Conservation (phyloP, 1,139 yeast genomes). For the Yamadazyma friedrichii region DNA sequence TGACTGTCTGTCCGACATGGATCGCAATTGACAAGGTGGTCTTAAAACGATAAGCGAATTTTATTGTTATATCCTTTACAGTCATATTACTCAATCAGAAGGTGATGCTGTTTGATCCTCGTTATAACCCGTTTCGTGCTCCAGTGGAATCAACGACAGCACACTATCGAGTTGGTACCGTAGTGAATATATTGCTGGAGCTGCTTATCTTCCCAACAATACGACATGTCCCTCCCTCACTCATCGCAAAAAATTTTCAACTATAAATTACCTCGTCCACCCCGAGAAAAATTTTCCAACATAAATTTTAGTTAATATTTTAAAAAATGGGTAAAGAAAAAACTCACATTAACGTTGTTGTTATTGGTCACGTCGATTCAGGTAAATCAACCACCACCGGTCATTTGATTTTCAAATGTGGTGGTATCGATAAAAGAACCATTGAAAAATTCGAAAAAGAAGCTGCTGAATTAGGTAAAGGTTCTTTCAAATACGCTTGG, state of each 20-base stretch:
- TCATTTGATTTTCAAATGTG: conserved; percentile 95
- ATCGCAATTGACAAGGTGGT: too few species aligned
- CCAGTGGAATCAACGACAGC: too few species aligned
- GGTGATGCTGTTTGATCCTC: too few species aligned
- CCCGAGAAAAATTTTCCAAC: conserved; percentile 9
- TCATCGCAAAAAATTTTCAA: conserved; percentile 7
- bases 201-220: neutral
- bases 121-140: too few species aligned
- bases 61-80: too few species aligned
- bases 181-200: neutral
- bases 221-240: conserved; percentile 5
- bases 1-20: too few species aligned
- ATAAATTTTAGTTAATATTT: neutral
- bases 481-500: conserved; percentile 99
- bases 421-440: conserved; percentile 95
- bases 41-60: too few species aligned
- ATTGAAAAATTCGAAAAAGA: conserved; percentile 98
- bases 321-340: conserved; percentile 76
- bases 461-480: conserved; percentile 97
- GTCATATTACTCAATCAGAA: too few species aligned
- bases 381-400: conserved; percentile 88
- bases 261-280: conserved; percentile 8
- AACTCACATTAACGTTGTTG: conserved; percentile 98
- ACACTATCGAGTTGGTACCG: too few species aligned
- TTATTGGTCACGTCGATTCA: conserved; percentile 99